phyloP scores from a whole-genome alignment of 2,329 filamentous ascomycete species.

The Neurospora sp. region DNA sequence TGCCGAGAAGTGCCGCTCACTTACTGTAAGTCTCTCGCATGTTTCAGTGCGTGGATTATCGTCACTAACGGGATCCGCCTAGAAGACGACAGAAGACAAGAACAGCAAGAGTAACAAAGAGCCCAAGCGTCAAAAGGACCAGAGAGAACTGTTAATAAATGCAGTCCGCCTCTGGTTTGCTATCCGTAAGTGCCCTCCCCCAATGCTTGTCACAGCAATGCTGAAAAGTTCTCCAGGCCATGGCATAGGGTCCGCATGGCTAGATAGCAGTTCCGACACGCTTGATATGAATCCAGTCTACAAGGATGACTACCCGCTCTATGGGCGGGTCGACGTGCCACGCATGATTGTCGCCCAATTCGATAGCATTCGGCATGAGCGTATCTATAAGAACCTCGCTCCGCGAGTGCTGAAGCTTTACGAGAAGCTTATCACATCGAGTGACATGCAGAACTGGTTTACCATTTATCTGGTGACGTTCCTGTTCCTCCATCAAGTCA shows the following conservation, averaged over 20 bases:
- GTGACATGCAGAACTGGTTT: constrained; percentile 25
- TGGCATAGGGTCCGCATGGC: constrained; percentile 33
- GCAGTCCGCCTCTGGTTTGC: constrained; percentile 38
- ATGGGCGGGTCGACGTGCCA: constrained; percentile 28
- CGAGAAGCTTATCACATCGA: constrained; percentile 25
- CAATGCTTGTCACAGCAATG: neutral
- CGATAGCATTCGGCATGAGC: constrained; percentile 30
- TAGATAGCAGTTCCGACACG: constrained; percentile 28
- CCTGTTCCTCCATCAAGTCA: constrained; percentile 33
- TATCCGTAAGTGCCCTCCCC: constrained; percentile 28
- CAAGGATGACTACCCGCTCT: constrained; percentile 29
- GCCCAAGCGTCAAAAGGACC: constrained; percentile 17
- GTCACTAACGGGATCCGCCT: neutral
- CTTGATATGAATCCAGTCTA: constrained; percentile 29
- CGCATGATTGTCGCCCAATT: constrained; percentile 37
- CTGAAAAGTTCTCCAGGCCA: constrained; percentile 26
- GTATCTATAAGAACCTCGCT: constrained; percentile 26
- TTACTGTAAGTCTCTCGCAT: constrained; percentile 6
- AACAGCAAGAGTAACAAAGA: neutral
- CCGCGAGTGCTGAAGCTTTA: constrained; percentile 26
- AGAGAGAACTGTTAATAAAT: constrained; percentile 28
- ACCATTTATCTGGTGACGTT: constrained; percentile 31
- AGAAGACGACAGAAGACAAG: neutral
- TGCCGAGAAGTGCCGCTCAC: constrained; percentile 13
- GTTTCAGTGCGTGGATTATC: neutral